Evolutionary conservation across 2,329 filamentous ascomycete genomes (phyloP), one percentile per base, ranked within the genome.

Genomic region (Thelonectria blattea): DNA sequence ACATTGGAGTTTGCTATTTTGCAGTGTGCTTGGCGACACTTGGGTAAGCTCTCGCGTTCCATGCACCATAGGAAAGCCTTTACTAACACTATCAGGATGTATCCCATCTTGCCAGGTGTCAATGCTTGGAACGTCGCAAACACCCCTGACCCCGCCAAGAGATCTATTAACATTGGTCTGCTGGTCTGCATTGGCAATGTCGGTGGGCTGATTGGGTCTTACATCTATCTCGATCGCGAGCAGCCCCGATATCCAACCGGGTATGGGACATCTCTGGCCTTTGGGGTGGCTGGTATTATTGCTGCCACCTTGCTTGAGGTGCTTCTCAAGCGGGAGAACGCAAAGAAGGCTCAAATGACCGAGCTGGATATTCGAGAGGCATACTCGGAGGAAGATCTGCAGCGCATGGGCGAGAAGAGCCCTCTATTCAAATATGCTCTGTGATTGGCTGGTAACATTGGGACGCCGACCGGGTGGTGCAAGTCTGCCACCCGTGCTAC

Each of bases 1-100:
- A 81, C 53, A 73, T 81, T 17, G 76, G 72, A 0, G 65, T 76
- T 0, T 76, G 76, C 53, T 81, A 80, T 61, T 80, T 81, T 50
- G 78, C 75, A 1, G 75, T 82, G 30, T 78, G 76, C 41, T 65
- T 83, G 5, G 76, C 79, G 0, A 80, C 68, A 32, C 60, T 70
- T 4, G 73, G 72, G 66, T 71, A 54, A 65, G 64, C 54, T 30
- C 18, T 6, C 3, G 11, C 5, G 2, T n/a, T 5, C n/a, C 32
- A 14, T 34, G 9, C 4, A 34, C 10, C 4, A 5, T 34, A 11
- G 32, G 3, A 8, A 34, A 11, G 14, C 14, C 3, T 34, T 10
- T 34, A 34, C 32, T 34, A 10, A 34, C 32, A 18, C 8, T 14
- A 15, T 2, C 22, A 9, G 10, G 9, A 34, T 34, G 32, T 34